A percentile compares a stretch with the other conserved stretches of the same genome.
Conservation (phyloP, 2,329 filamentous ascomycete genomes). For the Fusarium tuaranense region DNA sequence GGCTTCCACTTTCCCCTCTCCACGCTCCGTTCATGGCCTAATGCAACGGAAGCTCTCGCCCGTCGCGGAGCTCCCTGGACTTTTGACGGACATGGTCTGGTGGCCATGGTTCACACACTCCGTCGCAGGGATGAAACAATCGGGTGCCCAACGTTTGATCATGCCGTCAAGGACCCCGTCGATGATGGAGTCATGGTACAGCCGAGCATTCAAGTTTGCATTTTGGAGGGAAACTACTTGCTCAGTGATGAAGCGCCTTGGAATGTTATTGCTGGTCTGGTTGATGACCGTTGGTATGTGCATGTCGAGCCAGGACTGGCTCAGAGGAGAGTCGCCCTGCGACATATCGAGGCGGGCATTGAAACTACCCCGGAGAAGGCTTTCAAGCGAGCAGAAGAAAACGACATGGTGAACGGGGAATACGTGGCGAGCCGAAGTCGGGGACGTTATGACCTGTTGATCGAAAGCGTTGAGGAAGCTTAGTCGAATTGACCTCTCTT, state of each 20-base stretch:
- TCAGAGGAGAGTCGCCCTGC: conserved; percentile 50
- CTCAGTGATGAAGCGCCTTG: conserved; percentile 48
- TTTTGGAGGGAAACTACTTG: conserved; percentile 78
- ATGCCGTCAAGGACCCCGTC: conserved; percentile 79
- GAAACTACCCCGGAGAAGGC: conserved; percentile 72
- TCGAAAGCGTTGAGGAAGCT: conserved; percentile 43
- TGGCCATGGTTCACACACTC: conserved; percentile 35
- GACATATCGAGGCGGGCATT: conserved; percentile 55
- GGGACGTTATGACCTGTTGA: conserved; percentile 43
- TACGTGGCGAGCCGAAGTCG: conserved; percentile 69
- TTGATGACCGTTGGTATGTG: conserved; percentile 57
- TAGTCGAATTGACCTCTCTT: not conserved
- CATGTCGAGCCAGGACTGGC: conserved; percentile 52
- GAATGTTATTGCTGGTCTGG: conserved; percentile 47
- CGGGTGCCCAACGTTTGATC: conserved; percentile 74
- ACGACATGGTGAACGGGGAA: conserved; percentile 84
- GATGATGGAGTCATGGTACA: conserved; percentile 71
- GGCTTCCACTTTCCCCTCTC: conserved; percentile 46
- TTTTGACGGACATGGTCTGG: conserved; percentile 44
- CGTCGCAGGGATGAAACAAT: conserved; percentile 16
- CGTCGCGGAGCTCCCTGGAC: conserved; percentile 51
- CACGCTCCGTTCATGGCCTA: conserved; percentile 44
- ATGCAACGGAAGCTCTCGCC: conserved; percentile 46
- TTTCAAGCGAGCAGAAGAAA: conserved; percentile 76
- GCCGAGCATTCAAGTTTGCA: conserved; percentile 67